Base-by-base conservation (phyloP, 2,329 filamentous ascomycete species). In the Fusarium marasasianum region DNA sequence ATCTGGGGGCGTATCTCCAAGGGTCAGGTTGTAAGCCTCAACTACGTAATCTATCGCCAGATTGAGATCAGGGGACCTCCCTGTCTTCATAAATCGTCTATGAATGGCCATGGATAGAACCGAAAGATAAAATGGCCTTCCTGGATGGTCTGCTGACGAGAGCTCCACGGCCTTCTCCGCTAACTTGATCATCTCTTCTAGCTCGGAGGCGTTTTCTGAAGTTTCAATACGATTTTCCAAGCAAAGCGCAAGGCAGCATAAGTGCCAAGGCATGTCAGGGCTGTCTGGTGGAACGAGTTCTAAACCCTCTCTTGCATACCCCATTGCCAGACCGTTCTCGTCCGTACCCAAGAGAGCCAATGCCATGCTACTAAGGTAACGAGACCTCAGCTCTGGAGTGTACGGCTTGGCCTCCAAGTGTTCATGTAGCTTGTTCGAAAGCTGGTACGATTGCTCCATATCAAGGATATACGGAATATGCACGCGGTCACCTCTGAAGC, bases 171-270 rank as follows among this genome's bases (percentile, higher is more conserved):
- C 29, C 1, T 7, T 22, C 9, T 15, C 6, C 1, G n/a, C 47
- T 5, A 24, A 14, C 1, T 0, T 41, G 29, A 61, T 1, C 37
- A 55, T 61, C 17, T 61, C 58, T 14, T 55, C 26, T 10, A 61
- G 14, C 14, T 35, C 47, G 1, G n/a, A 10, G 7, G 29, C 37
- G 1, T 29, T 4, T 0, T 33, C n/a, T 4, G 4, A 53, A 13
- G 29, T 22, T 5, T 10, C 0, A 1, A 61, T 1, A 1, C n/a
- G 12, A 18, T 1, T 1, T 14, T 6, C 37, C 1, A 61, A 26
- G 31, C 37, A 29, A 1, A 61, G 47, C 0, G 11, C 58, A 1
- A 61, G 37, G 22, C 58, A 61, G 6, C 29, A 43, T 6, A 55
- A 18, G 7, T 61, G 18, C 58, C 58, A 61, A 1, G 58, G 18